These are phyloP conservation scores for Neurospora sp. DNA, from an alignment of 495 filamentous ascomycete species.

Conservation along the genomic window DNA sequence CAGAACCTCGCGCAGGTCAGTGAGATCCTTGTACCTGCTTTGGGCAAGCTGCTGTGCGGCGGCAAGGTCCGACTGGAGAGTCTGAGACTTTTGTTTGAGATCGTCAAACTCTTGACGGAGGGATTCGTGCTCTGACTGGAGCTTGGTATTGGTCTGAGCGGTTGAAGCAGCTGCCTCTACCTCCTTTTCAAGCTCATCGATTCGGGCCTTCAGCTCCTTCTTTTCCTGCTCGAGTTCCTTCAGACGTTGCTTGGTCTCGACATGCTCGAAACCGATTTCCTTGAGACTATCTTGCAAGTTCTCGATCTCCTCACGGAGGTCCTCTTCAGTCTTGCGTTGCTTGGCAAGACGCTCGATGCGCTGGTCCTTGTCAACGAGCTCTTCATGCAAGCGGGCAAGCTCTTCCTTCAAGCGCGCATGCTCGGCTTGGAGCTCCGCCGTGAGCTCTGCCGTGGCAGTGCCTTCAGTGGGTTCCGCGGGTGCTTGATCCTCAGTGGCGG, in stretches of 20 bases:
- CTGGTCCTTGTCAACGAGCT: conserved; percentile 59
- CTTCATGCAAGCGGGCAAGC: conserved; percentile 40
- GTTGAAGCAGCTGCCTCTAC: conserved; percentile 29
- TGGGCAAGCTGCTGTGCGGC: conserved; percentile 80
- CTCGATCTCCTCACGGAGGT: conserved; percentile 78
- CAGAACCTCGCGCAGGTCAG: conserved; percentile 63
- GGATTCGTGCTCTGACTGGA: conserved; percentile 47
- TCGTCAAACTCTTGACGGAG: conserved; percentile 64
- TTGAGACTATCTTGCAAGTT: conserved; percentile 67
- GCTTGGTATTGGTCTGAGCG: conserved; percentile 32
- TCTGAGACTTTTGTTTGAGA: conserved; percentile 56
- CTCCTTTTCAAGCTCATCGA: conserved; percentile 56
- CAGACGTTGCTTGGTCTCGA: conserved; percentile 70
- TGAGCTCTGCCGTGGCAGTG: conserved; percentile 21
- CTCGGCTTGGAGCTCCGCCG: conserved; percentile 17
- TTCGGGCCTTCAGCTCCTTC: conserved; percentile 45
- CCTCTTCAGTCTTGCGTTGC: conserved; percentile 67
- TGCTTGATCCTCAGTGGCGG: conserved; percentile 20
- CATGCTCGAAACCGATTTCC: conserved; percentile 67
- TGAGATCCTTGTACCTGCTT: conserved; percentile 77
- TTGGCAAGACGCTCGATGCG: conserved; percentile 55
- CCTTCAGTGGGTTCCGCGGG: conserved; percentile 16
- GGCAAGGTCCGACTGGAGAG: conserved; percentile 72
- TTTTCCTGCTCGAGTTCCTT: conserved; percentile 42
- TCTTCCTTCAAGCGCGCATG: not conserved